phyloP scores from a whole-genome alignment of 768 basidiomycete genomes.

The Lentinula raphanica region DNA sequence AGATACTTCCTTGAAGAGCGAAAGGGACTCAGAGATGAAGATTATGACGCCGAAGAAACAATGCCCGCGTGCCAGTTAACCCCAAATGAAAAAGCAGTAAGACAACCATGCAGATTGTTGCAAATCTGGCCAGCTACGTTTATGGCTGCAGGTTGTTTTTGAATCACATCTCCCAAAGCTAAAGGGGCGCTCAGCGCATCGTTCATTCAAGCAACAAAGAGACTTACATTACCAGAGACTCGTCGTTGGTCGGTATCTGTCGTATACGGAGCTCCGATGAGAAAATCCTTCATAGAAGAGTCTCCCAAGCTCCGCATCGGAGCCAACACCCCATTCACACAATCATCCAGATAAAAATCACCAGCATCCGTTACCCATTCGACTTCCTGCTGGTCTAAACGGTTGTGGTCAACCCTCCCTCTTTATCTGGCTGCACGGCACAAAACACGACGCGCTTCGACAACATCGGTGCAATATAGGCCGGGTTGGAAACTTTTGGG shows the following conservation, averaged over 20 bases:
- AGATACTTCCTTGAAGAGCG: not conserved
- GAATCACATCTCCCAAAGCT: slow-evolving; percentile 98
- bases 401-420: slow-evolving; percentile 98
- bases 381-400: slow-evolving; percentile 95
- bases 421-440: slow-evolving; percentile 87
- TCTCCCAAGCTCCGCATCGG: slow-evolving; percentile 96
- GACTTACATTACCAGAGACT: slow-evolving; percentile 85
- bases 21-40: not conserved
- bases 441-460: slow-evolving; percentile 92
- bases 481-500: slow-evolving; percentile 60
- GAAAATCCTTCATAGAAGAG: slow-evolving; percentile 98
- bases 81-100: not conserved
- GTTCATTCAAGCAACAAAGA: slow-evolving; percentile 1
- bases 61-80: not conserved
- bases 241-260: slow-evolving; percentile 95
- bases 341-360: slow-evolving; percentile 97
- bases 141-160: slow-evolving; percentile 30
- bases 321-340: slow-evolving; percentile 95
- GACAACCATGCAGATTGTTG: slow-evolving; percentile 10
- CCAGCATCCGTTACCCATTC: slow-evolving; percentile 97
- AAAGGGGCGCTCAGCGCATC: slow-evolving; percentile 12
- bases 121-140: not conserved
- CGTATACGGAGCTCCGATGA: slow-evolving; percentile 95
- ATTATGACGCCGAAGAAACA: not conserved
- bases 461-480: slow-evolving; percentile 93